phyloP scores from a whole-genome alignment of 2,329 filamentous ascomycete genomes.

The Stemphylium lycopersici region DNA sequence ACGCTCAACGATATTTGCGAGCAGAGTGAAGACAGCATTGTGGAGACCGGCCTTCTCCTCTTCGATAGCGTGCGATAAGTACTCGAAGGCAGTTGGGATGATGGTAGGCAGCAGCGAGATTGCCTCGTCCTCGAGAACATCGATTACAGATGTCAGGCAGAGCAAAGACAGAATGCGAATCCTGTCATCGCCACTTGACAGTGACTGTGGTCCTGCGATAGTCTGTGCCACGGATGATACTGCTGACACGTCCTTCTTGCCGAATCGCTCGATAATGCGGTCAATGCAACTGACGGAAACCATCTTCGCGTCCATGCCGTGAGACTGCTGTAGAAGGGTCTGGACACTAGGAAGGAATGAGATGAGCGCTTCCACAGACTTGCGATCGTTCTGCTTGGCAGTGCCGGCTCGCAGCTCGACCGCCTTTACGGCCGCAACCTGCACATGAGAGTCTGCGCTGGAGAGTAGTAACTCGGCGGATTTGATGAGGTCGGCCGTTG shows the following conservation, averaged over 20 bases:
- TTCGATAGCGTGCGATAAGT: conserved; percentile 69
- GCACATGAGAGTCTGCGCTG: conserved; percentile 72
- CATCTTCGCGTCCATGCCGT: conserved; percentile 77
- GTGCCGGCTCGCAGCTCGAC: conserved; percentile 79
- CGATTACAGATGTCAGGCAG: conserved; percentile 86
- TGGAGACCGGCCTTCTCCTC: conserved; percentile 68
- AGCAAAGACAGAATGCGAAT: conserved; percentile 84
- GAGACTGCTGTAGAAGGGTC: conserved; percentile 73
- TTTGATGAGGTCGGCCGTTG: conserved; percentile 86
- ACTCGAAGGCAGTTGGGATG: conserved; percentile 72
- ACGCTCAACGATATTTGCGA: conserved; percentile 79
- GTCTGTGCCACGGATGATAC: conserved; percentile 77
- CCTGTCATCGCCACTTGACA: conserved; percentile 74
- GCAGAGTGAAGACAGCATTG: conserved; percentile 80
- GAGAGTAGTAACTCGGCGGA: conserved; percentile 83
- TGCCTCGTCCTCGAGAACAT: conserved; percentile 84
- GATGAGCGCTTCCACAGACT: conserved; percentile 73
- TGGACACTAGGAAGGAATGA: conserved; percentile 81
- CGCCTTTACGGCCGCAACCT: conserved; percentile 73
- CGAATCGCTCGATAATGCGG: conserved; percentile 92
- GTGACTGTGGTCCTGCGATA: conserved; percentile 76
- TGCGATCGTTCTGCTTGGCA: conserved; percentile 71
- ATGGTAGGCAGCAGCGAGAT: conserved; percentile 81
- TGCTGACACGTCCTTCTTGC: conserved; percentile 82
- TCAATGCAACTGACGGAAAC: conserved; percentile 89